A percentile compares a stretch with the other conserved stretches of the same genome.
Conservation (phyloP, 116 monocot species). For the Papilionanthe hybrid region DNA sequence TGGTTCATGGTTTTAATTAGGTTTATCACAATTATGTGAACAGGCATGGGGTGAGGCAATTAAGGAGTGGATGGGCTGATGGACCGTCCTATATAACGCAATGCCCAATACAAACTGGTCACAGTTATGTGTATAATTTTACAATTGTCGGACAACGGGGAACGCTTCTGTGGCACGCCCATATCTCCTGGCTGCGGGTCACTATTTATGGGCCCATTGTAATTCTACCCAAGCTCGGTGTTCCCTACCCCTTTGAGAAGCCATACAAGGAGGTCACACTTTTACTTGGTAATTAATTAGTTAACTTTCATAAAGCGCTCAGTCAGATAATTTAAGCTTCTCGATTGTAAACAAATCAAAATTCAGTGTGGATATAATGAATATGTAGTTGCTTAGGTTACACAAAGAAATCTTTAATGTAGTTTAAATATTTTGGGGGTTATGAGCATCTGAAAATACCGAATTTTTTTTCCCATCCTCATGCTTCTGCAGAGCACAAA, state of each 20-base stretch:
- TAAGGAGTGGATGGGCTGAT: conserved; percentile 29
- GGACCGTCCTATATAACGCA: conserved; percentile 35
- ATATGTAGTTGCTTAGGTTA: too few relatives aligned
- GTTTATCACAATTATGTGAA: not conserved
- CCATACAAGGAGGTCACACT: conserved; percentile 11
- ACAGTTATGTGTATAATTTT: conserved; percentile 27
- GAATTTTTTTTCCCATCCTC: too few relatives aligned
- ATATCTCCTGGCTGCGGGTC: conserved; percentile 24
- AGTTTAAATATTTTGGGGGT: too few relatives aligned
- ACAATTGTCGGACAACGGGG: conserved; percentile 27
- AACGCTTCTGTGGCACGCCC: conserved; percentile 30
- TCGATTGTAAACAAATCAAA: too few relatives aligned
- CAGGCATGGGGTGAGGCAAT: conserved; percentile 33
- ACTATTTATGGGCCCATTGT: conserved; percentile 25
- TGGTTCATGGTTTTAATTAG: too few relatives aligned
- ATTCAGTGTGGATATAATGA: too few relatives aligned
- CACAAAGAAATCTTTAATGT: too few relatives aligned
- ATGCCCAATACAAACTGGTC: conserved; percentile 24
- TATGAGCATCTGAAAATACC: too few relatives aligned
- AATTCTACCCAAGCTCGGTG: conserved; percentile 22
- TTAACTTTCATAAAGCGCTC: not conserved
- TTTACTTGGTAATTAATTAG: conserved; percentile 5
- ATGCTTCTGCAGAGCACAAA: too few relatives aligned
- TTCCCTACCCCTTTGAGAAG: conserved; percentile 28
- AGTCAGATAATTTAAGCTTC: too few relatives aligned